phyloP scores from a whole-genome alignment of 768 basidiomycete species.

The Agrocybe chaxingu region DNA sequence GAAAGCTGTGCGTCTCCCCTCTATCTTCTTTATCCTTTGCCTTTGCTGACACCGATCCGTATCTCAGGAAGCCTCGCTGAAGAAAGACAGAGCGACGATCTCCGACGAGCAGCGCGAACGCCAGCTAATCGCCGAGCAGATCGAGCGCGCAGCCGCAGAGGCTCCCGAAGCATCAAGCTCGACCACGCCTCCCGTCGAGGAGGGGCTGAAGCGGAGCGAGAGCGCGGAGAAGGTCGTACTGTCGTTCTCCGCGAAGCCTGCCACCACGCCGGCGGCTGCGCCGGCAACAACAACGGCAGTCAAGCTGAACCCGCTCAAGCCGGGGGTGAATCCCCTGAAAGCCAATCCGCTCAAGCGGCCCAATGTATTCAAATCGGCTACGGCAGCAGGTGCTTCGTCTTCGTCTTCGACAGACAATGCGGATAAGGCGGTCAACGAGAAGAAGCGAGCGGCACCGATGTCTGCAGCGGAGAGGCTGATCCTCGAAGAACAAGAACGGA shows the following conservation, averaged over 20 bases:
- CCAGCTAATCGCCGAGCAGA: conserved; percentile 86
- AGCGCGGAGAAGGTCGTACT: conserved; percentile 71
- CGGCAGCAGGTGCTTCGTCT: conserved; percentile 27
- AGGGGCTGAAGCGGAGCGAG: conserved; percentile 72
- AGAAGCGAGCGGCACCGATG: conserved; percentile 65
- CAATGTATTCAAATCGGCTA: conserved; percentile 66
- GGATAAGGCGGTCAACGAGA: conserved; percentile 40
- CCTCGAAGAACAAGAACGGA: conserved; percentile 87
- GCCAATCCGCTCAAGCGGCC: conserved; percentile 69
- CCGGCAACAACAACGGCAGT: conserved; percentile 38
- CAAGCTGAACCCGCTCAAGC: conserved; percentile 65
- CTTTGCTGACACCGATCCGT: background rate
- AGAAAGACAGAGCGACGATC: conserved; percentile 88
- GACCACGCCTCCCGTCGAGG: conserved; percentile 41
- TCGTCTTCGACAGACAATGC: conserved; percentile 18
- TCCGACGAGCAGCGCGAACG: conserved; percentile 96
- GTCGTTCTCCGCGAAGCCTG: conserved; percentile 61
- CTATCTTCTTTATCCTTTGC: background rate
- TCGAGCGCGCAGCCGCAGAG: conserved; percentile 75
- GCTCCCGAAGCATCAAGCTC: conserved; percentile 33
- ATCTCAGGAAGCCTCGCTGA: conserved; percentile 72
- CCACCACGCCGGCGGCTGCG: conserved; percentile 25
- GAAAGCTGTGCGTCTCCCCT: conserved; percentile 59
- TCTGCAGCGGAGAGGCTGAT: conserved; percentile 86
- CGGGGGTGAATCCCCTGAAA: conserved; percentile 58